A percentile compares a stretch with the other conserved stretches of the same genome.
Conservation (phyloP, 176 grass and related monocot genomes). For the Tuctoria greenei region DNA sequence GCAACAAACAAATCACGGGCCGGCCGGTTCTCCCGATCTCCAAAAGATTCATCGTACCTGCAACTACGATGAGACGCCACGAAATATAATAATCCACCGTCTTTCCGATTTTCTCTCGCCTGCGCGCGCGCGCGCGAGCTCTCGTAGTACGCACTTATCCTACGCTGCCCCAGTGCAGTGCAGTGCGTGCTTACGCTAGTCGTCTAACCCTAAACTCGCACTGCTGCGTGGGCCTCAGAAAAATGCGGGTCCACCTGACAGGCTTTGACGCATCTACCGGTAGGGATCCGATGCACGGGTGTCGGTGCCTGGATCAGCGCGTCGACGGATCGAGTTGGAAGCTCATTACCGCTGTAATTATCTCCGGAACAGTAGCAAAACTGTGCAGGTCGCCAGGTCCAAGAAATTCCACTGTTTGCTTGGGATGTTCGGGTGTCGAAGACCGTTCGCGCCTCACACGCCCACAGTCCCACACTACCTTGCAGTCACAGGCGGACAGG, state of each 20-base stretch:
- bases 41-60: not conserved
- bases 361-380: not conserved
- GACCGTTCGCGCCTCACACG: too few species aligned
- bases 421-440: too few species aligned
- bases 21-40: not conserved
- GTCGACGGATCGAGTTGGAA: not conserved
- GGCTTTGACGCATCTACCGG: too few species aligned
- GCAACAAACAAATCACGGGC: not conserved
- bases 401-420: not conserved
- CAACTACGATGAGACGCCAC: too few species aligned
- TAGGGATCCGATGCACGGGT: not conserved
- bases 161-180: not conserved
- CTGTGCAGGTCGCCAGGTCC: not conserved
- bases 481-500: not conserved
- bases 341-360: conserved; percentile 15
- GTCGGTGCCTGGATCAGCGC: conserved; percentile 43
- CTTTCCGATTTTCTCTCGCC: not conserved
- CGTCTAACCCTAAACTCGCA: not conserved
- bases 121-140: not conserved
- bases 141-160: conserved; percentile 26
- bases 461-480: not conserved
- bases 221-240: not conserved
- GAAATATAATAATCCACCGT: not conserved
- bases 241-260: not conserved
- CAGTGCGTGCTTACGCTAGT: not conserved